These are phyloP conservation scores for Exophiala bonariae DNA, from an alignment of 2,329 filamentous ascomycete species.

Conservation along the genomic window DNA sequence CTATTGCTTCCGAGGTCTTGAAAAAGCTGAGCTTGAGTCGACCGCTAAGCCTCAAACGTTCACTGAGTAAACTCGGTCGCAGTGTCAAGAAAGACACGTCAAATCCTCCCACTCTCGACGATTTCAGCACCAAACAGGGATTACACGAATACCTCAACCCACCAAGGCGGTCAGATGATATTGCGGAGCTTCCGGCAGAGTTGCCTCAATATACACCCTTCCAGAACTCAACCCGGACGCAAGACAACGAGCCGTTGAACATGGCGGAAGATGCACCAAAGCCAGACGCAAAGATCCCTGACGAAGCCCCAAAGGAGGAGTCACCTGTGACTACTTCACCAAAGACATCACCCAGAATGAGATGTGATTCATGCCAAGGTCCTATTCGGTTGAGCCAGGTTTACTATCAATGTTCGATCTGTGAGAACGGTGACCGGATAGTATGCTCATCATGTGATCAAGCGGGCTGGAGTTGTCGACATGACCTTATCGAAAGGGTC, in stretches of 20 bases:
- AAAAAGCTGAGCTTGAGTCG: conserved; percentile 18
- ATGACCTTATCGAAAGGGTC: conserved; percentile 24
- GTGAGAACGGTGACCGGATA: conserved; percentile 26
- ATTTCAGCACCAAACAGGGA: conserved; percentile 23
- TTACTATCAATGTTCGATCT: conserved; percentile 27
- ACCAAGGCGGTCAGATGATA: conserved; percentile 4
- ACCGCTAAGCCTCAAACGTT: neutral
- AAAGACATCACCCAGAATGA: conserved; percentile 18
- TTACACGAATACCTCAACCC: conserved; percentile 21
- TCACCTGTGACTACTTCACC: neutral
- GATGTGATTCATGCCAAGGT: conserved; percentile 26
- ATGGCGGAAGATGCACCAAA: conserved; percentile 12
- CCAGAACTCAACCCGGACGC: conserved; percentile 19
- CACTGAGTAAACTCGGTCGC: conserved; percentile 14
- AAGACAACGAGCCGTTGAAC: conserved; percentile 16
- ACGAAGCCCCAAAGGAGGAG: neutral
- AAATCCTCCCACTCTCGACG: conserved; percentile 20
- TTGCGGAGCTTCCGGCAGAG: conserved; percentile 24
- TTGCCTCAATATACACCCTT: conserved; percentile 25
- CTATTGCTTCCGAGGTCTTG: conserved; percentile 22
- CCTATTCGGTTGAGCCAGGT: conserved; percentile 25
- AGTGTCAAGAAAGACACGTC: conserved; percentile 8
- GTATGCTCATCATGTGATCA: conserved; percentile 25
- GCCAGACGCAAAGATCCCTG: conserved; percentile 5
- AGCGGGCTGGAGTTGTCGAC: conserved; percentile 25